These are phyloP conservation scores for Isoetes engelmannii DNA, from an alignment of 83 land plant genomes.

Conservation along the genomic window DNA sequence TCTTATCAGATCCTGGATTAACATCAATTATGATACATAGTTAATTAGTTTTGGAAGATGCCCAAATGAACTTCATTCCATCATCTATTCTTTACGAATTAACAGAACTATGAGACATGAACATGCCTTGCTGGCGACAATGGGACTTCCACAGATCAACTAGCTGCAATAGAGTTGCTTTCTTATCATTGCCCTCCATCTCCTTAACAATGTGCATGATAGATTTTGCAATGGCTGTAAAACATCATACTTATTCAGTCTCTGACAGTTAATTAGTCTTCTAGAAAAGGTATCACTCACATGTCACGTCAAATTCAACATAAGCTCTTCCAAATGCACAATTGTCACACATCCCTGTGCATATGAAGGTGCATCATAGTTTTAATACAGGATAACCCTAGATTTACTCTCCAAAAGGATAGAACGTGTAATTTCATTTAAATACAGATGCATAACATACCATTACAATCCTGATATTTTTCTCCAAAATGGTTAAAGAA, in stretches of 20 bases:
- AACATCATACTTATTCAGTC: not conserved
- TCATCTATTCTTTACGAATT: not conserved
- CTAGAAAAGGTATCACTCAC: conserved; percentile 13
- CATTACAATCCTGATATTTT: conserved; percentile 32
- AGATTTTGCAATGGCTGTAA: conserved; percentile 33
- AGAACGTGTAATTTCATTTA: too few species aligned
- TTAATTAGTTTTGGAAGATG: not conserved
- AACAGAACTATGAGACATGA: not conserved
- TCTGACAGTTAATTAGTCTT: not conserved
- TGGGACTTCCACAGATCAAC: conserved; percentile 36
- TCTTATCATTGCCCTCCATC: conserved; percentile 21
- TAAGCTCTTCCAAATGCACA: conserved; percentile 31
- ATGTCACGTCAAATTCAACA: conserved; percentile 34
- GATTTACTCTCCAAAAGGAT: too few species aligned
- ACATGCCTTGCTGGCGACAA: conserved; percentile 22
- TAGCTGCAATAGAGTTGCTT: conserved; percentile 36
- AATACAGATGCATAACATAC: conserved; percentile 14
- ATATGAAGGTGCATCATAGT: not conserved
- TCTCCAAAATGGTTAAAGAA: conserved; percentile 43
- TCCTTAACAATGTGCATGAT: conserved; percentile 30
- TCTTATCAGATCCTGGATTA: conserved; percentile 5
- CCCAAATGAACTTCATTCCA: too few species aligned
- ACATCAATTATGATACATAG: not conserved
- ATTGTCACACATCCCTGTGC: conserved; percentile 41
- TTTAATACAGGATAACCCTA: too few species aligned